Evolutionary conservation across 1,284 basidiomycete species (phyloP).

Genomic region (Mycosarcoma maydis): DNA sequence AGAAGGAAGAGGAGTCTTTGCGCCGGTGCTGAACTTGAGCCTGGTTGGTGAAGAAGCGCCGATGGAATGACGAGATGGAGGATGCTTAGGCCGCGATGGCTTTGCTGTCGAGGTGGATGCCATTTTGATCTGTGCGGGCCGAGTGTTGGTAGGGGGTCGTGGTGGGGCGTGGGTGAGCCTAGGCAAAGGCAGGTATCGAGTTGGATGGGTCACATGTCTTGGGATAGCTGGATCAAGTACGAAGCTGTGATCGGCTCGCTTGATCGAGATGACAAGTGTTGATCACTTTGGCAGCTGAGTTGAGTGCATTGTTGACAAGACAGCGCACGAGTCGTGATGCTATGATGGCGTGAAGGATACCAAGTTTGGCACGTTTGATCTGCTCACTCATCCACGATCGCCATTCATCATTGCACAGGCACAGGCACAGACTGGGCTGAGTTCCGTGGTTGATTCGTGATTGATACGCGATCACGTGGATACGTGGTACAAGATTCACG

Average conservation of each 20-base stretch:
- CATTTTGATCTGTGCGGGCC: neutral
- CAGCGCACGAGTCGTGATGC: too few relatives aligned
- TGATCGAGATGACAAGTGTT: too few relatives aligned
- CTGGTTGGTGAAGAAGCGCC: slow-evolving; percentile 5
- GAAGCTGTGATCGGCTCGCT: slow-evolving; percentile 2
- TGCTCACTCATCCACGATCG: too few relatives aligned
- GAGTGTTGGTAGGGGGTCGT: neutral
- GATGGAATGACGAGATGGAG: slow-evolving; percentile 28
- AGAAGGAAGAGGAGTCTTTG: neutral
- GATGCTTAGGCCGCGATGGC: slow-evolving; percentile 15
- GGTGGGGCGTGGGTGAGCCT: slow-evolving; percentile 1
- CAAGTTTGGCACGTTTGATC: too few relatives aligned
- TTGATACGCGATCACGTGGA: too few relatives aligned
- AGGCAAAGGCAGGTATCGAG: neutral
- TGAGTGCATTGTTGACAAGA: too few relatives aligned
- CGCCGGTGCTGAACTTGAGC: neutral
- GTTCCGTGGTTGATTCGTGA: too few relatives aligned
- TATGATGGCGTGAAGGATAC: too few relatives aligned
- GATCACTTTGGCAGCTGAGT: too few relatives aligned
- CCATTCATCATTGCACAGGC: too few relatives aligned
- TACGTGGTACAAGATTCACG: too few relatives aligned
- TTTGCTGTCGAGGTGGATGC: slow-evolving; percentile 4
- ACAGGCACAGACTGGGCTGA: too few relatives aligned
- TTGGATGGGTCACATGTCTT: slow-evolving; percentile 14
- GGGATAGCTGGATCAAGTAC: neutral